Percentiles rank a stretch among this genome's conserved stretches.
phyloP scores from a whole-genome alignment of 2,329 filamentous ascomycete genomes.

The Monilinia aucupariae region DNA sequence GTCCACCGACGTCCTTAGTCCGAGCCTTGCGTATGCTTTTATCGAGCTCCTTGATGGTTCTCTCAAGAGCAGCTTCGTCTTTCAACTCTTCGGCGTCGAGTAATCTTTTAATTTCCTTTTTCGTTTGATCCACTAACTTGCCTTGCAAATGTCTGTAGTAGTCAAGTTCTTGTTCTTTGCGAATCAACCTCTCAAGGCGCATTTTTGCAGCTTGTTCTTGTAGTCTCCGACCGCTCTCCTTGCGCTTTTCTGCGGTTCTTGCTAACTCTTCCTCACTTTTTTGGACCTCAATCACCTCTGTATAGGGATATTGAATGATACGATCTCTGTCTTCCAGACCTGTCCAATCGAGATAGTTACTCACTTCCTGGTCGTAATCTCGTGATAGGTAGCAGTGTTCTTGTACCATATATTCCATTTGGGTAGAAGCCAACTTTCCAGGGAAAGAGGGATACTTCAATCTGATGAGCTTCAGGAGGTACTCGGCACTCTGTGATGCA shows the following conservation, averaged over 20 bases:
- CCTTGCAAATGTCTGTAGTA: slow-evolving; percentile 83
- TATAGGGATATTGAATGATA: slow-evolving; percentile 88
- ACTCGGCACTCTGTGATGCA: slow-evolving; percentile 82
- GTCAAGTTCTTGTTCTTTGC: slow-evolving; percentile 91
- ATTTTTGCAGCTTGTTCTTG: slow-evolving; percentile 98
- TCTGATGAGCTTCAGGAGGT: slow-evolving; percentile 79
- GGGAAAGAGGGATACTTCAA: slow-evolving; percentile 90
- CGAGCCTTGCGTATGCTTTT: slow-evolving; percentile 82
- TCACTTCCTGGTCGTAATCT: slow-evolving; percentile 75
- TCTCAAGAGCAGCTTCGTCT: slow-evolving; percentile 81
- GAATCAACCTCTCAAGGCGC: slow-evolving; percentile 89
- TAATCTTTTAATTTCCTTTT: slow-evolving; percentile 83
- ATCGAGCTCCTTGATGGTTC: slow-evolving; percentile 81
- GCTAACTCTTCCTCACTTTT: slow-evolving; percentile 94
- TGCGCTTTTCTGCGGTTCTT: slow-evolving; percentile 84
- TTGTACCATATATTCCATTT: slow-evolving; percentile 80
- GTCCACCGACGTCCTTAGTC: slow-evolving; percentile 85
- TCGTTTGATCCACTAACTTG: slow-evolving; percentile 68
- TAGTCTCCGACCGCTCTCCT: slow-evolving; percentile 83
- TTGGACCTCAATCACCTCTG: slow-evolving; percentile 81
- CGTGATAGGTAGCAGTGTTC: slow-evolving; percentile 87
- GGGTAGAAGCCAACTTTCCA: slow-evolving; percentile 76
- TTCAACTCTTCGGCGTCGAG: slow-evolving; percentile 89
- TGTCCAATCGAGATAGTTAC: slow-evolving; percentile 78
- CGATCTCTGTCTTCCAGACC: slow-evolving; percentile 84